Conservation (phyloP, 441 rosid species). For the Eruca vesicaria region DNA sequence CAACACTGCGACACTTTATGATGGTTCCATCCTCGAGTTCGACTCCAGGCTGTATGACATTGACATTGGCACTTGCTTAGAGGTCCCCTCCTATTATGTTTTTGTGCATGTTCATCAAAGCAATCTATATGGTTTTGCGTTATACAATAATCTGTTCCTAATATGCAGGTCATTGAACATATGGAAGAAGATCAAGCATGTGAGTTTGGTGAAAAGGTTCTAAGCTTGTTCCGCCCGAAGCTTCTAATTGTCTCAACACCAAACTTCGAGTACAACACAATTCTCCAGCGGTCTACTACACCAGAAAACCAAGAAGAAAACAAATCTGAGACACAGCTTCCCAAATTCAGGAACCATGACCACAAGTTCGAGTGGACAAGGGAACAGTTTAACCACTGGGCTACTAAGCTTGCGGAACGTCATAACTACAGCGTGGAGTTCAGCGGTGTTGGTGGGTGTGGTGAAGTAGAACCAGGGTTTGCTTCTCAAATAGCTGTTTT, state of each 20-base stretch:
- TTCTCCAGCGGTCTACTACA: slow-evolving; percentile 60
- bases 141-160: not conserved
- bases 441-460: slow-evolving; percentile 91
- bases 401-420: slow-evolving; percentile 51
- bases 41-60: slow-evolving; percentile 67
- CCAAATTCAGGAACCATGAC: slow-evolving; percentile 88
- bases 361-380: slow-evolving; percentile 99
- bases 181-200: slow-evolving; percentile 94
- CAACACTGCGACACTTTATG: slow-evolving; percentile 74
- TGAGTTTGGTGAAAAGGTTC: slow-evolving; percentile 65
- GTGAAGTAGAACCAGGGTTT: slow-evolving; percentile 71
- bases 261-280: slow-evolving; percentile 84
- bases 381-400: slow-evolving; percentile 81
- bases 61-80: slow-evolving; percentile 93
- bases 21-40: slow-evolving; percentile 76
- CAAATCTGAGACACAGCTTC: slow-evolving; percentile 47
- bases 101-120: not conserved
- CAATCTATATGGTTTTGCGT: not conserved
- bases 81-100: slow-evolving; percentile 45
- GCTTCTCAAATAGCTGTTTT: slow-evolving; percentile 95
- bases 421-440: slow-evolving; percentile 75
- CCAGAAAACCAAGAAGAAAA: slow-evolving; percentile 58
- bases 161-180: slow-evolving; percentile 88
- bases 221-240: slow-evolving; percentile 63
- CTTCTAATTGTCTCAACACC: slow-evolving; percentile 87